Percentiles rank a stretch among this genome's conserved stretches.
These are phyloP conservation scores for Jasminum sambac DNA, from an alignment of 257 asterid genomes.

Conservation along the genomic window DNA sequence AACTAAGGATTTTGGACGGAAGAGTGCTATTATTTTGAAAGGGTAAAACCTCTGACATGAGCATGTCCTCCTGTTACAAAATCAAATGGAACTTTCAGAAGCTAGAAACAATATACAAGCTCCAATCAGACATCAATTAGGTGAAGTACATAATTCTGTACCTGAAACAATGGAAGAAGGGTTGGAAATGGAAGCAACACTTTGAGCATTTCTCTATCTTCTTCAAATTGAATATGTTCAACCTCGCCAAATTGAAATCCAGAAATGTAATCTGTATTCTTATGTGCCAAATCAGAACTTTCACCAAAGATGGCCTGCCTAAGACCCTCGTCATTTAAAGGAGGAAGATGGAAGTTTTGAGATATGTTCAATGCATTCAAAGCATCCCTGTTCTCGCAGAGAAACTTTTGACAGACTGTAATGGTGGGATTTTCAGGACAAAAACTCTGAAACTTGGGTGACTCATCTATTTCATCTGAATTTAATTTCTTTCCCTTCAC, in stretches of 20 bases:
- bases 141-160: constrained; percentile 25
- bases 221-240: constrained; percentile 49
- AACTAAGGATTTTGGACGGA: constrained; percentile 70
- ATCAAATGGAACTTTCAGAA: constrained; percentile 24
- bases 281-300: constrained; percentile 33
- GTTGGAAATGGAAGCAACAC: constrained; percentile 86
- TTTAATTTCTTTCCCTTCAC: constrained; percentile 26
- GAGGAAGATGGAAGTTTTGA: constrained; percentile 70
- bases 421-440: constrained; percentile 79
- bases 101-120: constrained; percentile 18
- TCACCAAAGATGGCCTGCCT: constrained; percentile 68
- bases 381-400: constrained; percentile 52
- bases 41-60: constrained; percentile 75
- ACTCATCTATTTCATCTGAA: constrained; percentile 31
- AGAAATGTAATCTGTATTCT: constrained; percentile 54
- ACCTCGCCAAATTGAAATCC: constrained; percentile 69
- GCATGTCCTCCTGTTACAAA: constrained; percentile 68
- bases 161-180: constrained; percentile 88
- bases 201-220: constrained; percentile 70
- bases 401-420: constrained; percentile 61
- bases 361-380: constrained; percentile 77
- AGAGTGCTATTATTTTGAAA: constrained; percentile 90
- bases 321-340: constrained; percentile 76
- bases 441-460: constrained; percentile 32
- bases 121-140: constrained; percentile 20